phyloP scores from a whole-genome alignment of 225 moss, liverwort and hornwort genomes.

The Lunularia cruciata region DNA sequence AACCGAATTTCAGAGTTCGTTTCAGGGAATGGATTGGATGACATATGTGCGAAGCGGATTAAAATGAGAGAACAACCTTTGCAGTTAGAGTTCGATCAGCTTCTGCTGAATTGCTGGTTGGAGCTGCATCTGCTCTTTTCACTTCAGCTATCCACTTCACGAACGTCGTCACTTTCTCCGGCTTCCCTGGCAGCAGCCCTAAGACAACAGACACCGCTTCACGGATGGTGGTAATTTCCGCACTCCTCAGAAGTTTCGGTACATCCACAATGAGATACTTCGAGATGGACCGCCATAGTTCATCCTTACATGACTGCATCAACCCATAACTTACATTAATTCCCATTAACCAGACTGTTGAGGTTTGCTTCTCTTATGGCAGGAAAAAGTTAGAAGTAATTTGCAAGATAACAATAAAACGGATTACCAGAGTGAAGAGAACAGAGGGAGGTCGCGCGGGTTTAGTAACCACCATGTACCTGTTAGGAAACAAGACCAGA shows the following conservation, averaged over 20 bases:
- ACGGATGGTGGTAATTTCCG: constrained; percentile 21
- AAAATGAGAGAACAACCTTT: constrained; percentile 30
- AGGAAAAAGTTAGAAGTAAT: no score
- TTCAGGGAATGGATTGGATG: no score
- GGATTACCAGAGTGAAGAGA: constrained; percentile 50
- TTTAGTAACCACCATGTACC: constrained; percentile 42
- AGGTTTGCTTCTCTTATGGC: no score
- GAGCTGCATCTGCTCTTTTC: constrained; percentile 33
- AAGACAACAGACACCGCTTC: constrained; percentile 37
- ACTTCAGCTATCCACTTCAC: constrained; percentile 58
- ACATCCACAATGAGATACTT: constrained; percentile 40
- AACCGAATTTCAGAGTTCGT: no score
- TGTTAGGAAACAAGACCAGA: constrained; percentile 19
- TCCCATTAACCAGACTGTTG: no score
- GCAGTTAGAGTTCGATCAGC: constrained; percentile 29
- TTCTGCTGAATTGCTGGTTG: constrained; percentile 15
- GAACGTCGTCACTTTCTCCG: constrained; percentile 41
- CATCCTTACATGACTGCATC: constrained; percentile 56
- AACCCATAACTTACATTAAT: no score
- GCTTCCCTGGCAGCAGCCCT: constrained; percentile 41
- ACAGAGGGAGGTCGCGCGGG: constrained; percentile 43
- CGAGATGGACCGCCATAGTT: constrained; percentile 43
- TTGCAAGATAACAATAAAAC: no score
- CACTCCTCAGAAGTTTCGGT: constrained; percentile 28
- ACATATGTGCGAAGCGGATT: no score